Evolutionary conservation across 1,284 basidiomycete species (phyloP), one percentile per base, ranked within the genome.

Genomic region (Heterobasidion parviporum): DNA sequence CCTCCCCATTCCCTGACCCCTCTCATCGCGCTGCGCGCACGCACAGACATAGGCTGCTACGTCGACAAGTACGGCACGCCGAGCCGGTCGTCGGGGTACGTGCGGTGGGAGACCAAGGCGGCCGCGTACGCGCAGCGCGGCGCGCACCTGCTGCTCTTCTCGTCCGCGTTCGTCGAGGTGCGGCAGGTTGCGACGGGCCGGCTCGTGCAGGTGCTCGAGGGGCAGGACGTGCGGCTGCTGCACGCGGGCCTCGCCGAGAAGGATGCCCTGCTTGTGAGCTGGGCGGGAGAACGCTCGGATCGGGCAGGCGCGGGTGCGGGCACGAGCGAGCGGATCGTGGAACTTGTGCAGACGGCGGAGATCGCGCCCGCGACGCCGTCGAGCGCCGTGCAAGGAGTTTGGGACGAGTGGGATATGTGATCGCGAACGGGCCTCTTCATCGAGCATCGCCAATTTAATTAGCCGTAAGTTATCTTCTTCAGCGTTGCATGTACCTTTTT

Each of bases 121-220:
- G 70, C 67, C 2, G 73, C 82, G 3, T 90, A 77, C 63, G 78
- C 81, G 9, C 70, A 79, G 52, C 80, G 85, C 16, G 78, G 78
- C 8, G 74, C 72, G 6, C 78, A 89, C 63, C 58, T 91, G 58
- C 74, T 92, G 14, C 78, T 92, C 41, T 81, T 92, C 69, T 89
- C 86, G 9, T 60, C 78, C 15, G 77, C 81, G 54, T 91, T 87
- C 65, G 75, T 92, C 62, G 89, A 92, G 66, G 72, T 91, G 18
- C 80, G 89, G 56, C 74, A 82, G 55, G 70, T 80, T 20, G 68
- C 72, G 18, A 84, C 81, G 2, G 83, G 87, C 3, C 69, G 78
- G 54, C 79, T 92, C 18, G 80, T 85, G 16, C 89, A 92, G 68
- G 85, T 89, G 20, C 80, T 91, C 51, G 84, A 89, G 63, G 87